Conservation (phyloP, 768 basidiomycete genomes). For the Suillus sp. region DNA sequence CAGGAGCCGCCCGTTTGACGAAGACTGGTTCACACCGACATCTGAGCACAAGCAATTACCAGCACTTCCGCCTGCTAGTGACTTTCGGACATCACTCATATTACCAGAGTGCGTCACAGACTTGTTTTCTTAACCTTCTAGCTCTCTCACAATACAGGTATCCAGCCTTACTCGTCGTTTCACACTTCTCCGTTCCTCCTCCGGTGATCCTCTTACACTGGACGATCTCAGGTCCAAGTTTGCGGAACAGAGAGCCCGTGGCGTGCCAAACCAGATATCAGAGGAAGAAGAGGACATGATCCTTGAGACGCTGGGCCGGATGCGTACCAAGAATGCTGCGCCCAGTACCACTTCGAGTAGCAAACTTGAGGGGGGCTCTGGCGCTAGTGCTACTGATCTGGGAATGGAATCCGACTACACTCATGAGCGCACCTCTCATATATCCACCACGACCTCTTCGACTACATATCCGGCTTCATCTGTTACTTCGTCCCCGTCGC, state of each 20-base stretch:
- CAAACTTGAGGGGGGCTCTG: constrained; percentile 20
- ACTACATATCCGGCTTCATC: constrained; percentile 43
- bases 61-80: constrained; percentile 65
- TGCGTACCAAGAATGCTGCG: constrained; percentile 41
- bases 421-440: constrained; percentile 37
- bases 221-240: constrained; percentile 67
- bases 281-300: constrained; percentile 88
- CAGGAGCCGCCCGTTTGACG: constrained; percentile 49
- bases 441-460: constrained; percentile 41
- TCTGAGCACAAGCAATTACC: constrained; percentile 46
- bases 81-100: constrained; percentile 87
- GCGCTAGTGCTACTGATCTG: constrained; percentile 18
- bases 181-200: constrained; percentile 69
- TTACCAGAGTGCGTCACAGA: constrained; percentile 70
- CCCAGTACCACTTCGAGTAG: constrained; percentile 22
- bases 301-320: constrained; percentile 64
- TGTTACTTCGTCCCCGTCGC: constrained; percentile 36
- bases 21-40: constrained; percentile 31
- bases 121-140: constrained; percentile 15
- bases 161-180: constrained; percentile 79
- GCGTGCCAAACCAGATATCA: constrained; percentile 66
- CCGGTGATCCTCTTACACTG: constrained; percentile 66
- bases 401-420: constrained; percentile 33
- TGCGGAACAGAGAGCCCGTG: constrained; percentile 75
- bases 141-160: constrained; percentile 22